Conservation (phyloP, 805 yeast genomes). For the Starmerella tilneyi region DNA sequence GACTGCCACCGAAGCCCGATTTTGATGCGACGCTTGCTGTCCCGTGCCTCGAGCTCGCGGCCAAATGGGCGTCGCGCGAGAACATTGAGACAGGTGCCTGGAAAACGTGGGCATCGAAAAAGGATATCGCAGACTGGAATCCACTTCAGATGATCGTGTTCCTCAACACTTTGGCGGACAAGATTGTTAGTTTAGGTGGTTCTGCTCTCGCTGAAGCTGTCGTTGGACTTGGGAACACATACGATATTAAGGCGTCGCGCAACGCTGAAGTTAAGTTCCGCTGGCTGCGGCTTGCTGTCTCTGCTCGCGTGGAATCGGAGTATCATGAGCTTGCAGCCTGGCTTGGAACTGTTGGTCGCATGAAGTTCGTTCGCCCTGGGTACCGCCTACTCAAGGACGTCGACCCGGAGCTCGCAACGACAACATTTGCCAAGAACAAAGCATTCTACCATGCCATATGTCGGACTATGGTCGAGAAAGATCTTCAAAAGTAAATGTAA, state of each 20-base stretch:
- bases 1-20: constrained; percentile 78
- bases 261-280: constrained; percentile 78
- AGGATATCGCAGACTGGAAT: constrained; percentile 49
- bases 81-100: constrained; percentile 17
- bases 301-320: constrained; percentile 37
- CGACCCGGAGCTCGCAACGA: constrained; percentile 53
- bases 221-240: constrained; percentile 33
- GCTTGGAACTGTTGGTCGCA: constrained; percentile 87
- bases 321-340: constrained; percentile 58
- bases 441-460: constrained; percentile 75
- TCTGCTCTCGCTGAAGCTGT: constrained; percentile 31
- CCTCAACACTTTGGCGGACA: constrained; percentile 50
- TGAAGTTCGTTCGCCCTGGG: constrained; percentile 89
- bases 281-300: constrained; percentile 59
- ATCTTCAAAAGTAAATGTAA: constrained; percentile 39
- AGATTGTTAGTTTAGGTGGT: constrained; percentile 29
- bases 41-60: constrained; percentile 55
- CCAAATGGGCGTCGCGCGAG: constrained; percentile 48
- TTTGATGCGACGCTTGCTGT: constrained; percentile 74
- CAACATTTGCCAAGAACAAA: constrained; percentile 52
- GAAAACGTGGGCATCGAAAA: constrained; percentile 33
- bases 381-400: constrained; percentile 55
- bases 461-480: constrained; percentile 70
- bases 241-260: constrained; percentile 42
- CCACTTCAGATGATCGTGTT: constrained; percentile 74